phyloP scores from a whole-genome alignment of 352 stramenopile species.

The Phytophthora tubulina region DNA sequence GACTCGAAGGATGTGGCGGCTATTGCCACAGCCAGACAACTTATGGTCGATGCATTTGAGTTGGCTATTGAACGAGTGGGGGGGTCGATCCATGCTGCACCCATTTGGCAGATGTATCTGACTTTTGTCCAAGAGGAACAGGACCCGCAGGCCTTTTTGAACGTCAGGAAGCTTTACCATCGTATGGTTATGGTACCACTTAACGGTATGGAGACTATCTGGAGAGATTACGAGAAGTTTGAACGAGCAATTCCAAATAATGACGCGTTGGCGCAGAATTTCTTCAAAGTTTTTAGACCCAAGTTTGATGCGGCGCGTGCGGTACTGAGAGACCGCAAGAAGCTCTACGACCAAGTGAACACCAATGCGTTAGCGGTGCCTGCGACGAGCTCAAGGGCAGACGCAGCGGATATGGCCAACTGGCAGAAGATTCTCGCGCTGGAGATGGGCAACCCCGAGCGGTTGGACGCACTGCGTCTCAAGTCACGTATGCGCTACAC shows the following conservation, averaged over 20 bases:
- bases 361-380: constrained; percentile 75
- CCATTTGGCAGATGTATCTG: constrained; percentile 88
- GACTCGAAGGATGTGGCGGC: constrained; percentile 65
- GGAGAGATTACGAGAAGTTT: constrained; percentile 91
- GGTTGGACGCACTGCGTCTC: constrained; percentile 78
- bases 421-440: constrained; percentile 88
- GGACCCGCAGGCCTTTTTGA: constrained; percentile 78
- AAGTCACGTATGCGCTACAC: constrained; percentile 87
- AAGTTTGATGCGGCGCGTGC: constrained; percentile 86
- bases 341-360: constrained; percentile 82
- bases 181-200: constrained; percentile 82
- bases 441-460: constrained; percentile 82
- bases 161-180: constrained; percentile 87
- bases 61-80: constrained; percentile 86
- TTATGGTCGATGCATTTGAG: constrained; percentile 90
- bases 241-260: constrained; percentile 90
- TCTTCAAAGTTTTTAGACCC: constrained; percentile 89
- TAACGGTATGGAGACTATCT: constrained; percentile 83
- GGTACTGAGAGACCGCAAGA: constrained; percentile 87
- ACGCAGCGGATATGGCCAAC: constrained; percentile 65
- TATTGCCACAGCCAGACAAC: constrained; percentile 68
- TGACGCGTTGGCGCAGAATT: constrained; percentile 85
- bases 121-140: constrained; percentile 82
- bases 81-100: constrained; percentile 76
- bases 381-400: constrained; percentile 38